A percentile compares a stretch with the other conserved stretches of the same genome.
phyloP scores from a whole-genome alignment of 768 basidiomycete species.

The Suillus sp. region DNA sequence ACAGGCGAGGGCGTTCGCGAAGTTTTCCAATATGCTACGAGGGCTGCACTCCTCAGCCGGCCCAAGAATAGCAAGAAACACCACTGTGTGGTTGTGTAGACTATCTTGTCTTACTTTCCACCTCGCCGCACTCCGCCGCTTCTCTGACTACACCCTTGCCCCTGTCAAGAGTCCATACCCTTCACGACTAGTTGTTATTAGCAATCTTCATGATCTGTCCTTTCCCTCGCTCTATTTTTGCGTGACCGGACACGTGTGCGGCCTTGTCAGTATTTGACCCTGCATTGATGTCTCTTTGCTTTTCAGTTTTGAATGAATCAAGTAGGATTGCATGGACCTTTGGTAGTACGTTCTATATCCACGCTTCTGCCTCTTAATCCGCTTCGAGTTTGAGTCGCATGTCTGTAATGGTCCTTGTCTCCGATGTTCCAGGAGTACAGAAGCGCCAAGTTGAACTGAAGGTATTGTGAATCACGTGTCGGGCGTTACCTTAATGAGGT shows the following conservation, averaged over 20 bases:
- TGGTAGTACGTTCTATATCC: slow-evolving; percentile 9
- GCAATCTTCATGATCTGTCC: slow-evolving; percentile 42
- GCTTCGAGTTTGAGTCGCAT: slow-evolving; percentile 5
- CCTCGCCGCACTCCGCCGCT: slow-evolving; percentile 19
- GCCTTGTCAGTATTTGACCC: slow-evolving; percentile 8
- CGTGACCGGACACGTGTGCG: slow-evolving; percentile 10
- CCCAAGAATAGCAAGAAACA: slow-evolving; percentile 45
- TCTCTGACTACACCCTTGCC: slow-evolving; percentile 15
- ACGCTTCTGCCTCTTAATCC: background rate
- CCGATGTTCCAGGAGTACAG: background rate
- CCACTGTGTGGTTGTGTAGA: slow-evolving; percentile 48
- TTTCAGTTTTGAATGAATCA: slow-evolving; percentile 12
- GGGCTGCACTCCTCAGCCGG: slow-evolving; percentile 79
- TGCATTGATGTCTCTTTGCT: slow-evolving; percentile 8
- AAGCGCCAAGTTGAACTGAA: slow-evolving; percentile 1
- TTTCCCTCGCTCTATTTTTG: slow-evolving; percentile 22
- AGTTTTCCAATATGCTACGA: slow-evolving; percentile 97
- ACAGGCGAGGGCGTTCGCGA: slow-evolving; percentile 96
- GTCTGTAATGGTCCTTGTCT: background rate
- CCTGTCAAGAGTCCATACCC: slow-evolving; percentile 36
- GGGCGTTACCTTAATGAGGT: background rate
- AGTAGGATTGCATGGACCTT: slow-evolving; percentile 7
- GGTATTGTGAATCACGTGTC: slow-evolving; percentile 2
- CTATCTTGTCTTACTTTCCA: slow-evolving; percentile 23
- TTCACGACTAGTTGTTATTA: slow-evolving; percentile 38